A percentile compares a stretch with the other conserved stretches of the same genome.
Conservation (phyloP, 257 asterid species). For the Solanum phureja region DNA sequence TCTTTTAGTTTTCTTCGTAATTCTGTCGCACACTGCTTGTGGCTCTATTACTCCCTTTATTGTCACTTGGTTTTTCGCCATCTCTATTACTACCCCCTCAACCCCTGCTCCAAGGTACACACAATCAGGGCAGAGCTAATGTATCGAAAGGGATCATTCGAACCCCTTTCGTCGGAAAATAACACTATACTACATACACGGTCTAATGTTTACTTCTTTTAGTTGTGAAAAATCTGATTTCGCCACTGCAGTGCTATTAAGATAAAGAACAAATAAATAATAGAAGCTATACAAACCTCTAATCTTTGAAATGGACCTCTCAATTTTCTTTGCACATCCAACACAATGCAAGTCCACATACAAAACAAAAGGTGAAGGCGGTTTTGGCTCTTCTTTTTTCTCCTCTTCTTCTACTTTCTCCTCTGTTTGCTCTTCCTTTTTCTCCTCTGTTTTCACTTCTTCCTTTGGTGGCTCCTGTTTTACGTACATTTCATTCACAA, state of each 20-base stretch:
- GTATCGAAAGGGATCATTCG: background rate
- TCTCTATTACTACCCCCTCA: constrained; percentile 52
- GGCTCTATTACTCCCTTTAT: constrained; percentile 78
- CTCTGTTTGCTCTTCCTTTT: constrained; percentile 17
- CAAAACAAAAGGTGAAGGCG: constrained; percentile 57
- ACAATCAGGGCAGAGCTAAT: background rate
- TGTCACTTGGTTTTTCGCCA: constrained; percentile 61
- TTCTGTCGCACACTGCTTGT: constrained; percentile 50
- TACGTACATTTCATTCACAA: background rate
- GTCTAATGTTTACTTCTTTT: background rate
- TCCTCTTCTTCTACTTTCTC: constrained; percentile 21
- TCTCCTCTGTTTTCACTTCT: constrained; percentile 38
- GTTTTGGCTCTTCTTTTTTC: constrained; percentile 42
- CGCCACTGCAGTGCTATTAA: background rate
- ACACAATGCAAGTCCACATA: constrained; percentile 71
- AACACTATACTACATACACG: background rate
- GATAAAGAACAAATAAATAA: background rate
- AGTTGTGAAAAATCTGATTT: background rate
- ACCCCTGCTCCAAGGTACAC: constrained; percentile 32
- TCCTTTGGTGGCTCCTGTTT: constrained; percentile 19
- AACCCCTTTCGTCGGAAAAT: background rate
- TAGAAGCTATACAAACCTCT: constrained; percentile 39
- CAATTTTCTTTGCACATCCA: constrained; percentile 84
- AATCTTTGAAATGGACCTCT: constrained; percentile 53
- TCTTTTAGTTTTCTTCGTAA: constrained; percentile 59